Percentiles rank a stretch among this genome's conserved stretches.
Conservation (phyloP, 2,329 filamentous ascomycete genomes). For the Cylindrodendrum hubeiense region DNA sequence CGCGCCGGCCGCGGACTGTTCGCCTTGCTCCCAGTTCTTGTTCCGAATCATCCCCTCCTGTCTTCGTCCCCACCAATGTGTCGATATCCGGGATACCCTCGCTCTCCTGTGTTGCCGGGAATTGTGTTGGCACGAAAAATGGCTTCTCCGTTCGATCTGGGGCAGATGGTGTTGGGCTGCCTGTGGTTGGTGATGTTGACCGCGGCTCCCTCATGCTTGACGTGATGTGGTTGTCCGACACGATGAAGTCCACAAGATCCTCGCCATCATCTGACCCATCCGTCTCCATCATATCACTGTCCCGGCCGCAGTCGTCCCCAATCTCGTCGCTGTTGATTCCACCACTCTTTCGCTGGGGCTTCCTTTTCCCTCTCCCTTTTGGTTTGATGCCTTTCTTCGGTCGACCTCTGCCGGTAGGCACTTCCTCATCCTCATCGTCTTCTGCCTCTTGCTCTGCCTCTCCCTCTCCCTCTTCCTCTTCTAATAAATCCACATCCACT, state of each 20-base stretch:
- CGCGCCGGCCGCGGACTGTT: slow-evolving; percentile 42
- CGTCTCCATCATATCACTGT: slow-evolving; percentile 60
- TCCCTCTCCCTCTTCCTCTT: slow-evolving; percentile 29
- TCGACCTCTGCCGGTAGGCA: slow-evolving; percentile 27
- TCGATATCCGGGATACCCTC: slow-evolving; percentile 54
- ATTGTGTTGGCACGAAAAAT: slow-evolving; percentile 54
- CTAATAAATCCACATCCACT: slow-evolving; percentile 30
- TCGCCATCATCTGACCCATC: slow-evolving; percentile 62
- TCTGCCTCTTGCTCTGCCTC: slow-evolving; percentile 38
- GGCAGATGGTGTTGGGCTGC: slow-evolving; percentile 35
- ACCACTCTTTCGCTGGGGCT: slow-evolving; percentile 35
- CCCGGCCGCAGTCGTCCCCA: slow-evolving; percentile 65
- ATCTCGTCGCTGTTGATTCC: slow-evolving; percentile 60
- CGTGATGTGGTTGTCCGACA: slow-evolving; percentile 59
- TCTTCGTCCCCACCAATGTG: slow-evolving; percentile 38
- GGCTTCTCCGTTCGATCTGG: slow-evolving; percentile 41
- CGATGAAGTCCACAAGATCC: slow-evolving; percentile 69
- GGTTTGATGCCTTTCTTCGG: slow-evolving; percentile 32
- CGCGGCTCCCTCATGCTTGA: slow-evolving; percentile 52
- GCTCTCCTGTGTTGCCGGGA: slow-evolving; percentile 56
- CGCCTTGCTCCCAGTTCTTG: slow-evolving; percentile 36
- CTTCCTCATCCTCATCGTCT: slow-evolving; percentile 30
- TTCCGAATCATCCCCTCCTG: slow-evolving; percentile 27
- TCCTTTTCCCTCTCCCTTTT: slow-evolving; percentile 40
- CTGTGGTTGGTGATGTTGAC: slow-evolving; percentile 44